These are phyloP conservation scores for Phalaenopsis hybrid DNA, from an alignment of 116 monocot genomes.

Conservation along the genomic window DNA sequence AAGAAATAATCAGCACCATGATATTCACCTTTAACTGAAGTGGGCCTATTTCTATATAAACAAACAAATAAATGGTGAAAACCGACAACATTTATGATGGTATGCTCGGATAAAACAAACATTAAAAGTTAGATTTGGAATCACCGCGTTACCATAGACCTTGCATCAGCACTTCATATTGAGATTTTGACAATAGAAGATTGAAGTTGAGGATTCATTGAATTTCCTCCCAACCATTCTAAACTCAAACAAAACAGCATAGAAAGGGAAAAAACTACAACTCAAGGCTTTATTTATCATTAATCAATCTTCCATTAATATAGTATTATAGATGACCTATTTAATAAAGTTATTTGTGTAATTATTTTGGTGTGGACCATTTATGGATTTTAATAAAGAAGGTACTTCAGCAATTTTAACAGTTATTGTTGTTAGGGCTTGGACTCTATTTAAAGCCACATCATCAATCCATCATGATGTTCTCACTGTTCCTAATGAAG, in stretches of 20 bases:
- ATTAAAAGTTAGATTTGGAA: not conserved
- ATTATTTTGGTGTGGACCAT: too few relatives aligned
- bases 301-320: not conserved
- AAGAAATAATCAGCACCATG: slow-evolving; percentile 7
- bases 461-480: too few relatives aligned
- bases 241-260: not conserved
- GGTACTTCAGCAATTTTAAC: too few relatives aligned
- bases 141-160: not conserved
- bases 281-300: not conserved
- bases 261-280: not conserved
- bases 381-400: too few relatives aligned
- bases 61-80: not conserved
- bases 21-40: not conserved
- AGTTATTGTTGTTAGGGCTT: too few relatives aligned
- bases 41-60: not conserved
- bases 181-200: not conserved
- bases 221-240: not conserved
- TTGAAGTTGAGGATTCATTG: not conserved
- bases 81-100: not conserved
- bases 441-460: too few relatives aligned
- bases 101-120: not conserved
- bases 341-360: not conserved
- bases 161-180: not conserved
- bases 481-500: too few relatives aligned
- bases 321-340: not conserved